These are phyloP conservation scores for Yamadazyma oceani DNA, from an alignment of 1,139 yeast species.

Conservation along the genomic window DNA sequence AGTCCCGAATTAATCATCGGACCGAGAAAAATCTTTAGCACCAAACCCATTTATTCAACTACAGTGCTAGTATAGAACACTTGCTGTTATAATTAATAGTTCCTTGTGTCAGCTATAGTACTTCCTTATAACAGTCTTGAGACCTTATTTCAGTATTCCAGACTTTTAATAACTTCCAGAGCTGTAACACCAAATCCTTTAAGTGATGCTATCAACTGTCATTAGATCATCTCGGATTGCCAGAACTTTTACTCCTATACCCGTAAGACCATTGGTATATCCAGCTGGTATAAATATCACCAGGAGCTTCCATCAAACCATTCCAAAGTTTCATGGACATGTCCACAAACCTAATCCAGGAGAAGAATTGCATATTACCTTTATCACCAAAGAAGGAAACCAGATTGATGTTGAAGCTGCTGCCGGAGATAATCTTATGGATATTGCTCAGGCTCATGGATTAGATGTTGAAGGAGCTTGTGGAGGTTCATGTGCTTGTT, in stretches of 20 bases:
- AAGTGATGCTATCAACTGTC: no score
- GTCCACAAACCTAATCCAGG: slow-evolving; percentile 89
- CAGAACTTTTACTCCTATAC: background rate
- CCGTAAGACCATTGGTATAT: background rate
- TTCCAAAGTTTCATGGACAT: slow-evolving; percentile 64
- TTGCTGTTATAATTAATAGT: no score
- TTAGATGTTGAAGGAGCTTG: slow-evolving; percentile 98
- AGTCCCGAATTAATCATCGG: background rate
- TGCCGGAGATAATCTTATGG: slow-evolving; percentile 88
- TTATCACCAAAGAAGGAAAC: slow-evolving; percentile 87
- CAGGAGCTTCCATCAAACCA: slow-evolving; percentile 23
- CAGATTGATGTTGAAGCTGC: slow-evolving; percentile 82
- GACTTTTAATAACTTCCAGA: no score
- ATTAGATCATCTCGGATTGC: no score
- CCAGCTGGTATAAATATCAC: background rate
- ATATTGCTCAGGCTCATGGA: slow-evolving; percentile 91
- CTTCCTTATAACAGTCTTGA: no score
- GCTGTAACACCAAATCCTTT: no score
- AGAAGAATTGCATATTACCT: slow-evolving; percentile 87
- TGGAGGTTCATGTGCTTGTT: slow-evolving; percentile 98
- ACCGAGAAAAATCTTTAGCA: background rate
- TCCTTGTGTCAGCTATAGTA: no score
- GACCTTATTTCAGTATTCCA: no score
- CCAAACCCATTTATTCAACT: no score
- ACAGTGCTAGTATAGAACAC: no score